Percentiles rank a stretch among this genome's conserved stretches.
Conservation (phyloP, 306 rosid species). For the Cotoneaster glaucophyllus region DNA sequence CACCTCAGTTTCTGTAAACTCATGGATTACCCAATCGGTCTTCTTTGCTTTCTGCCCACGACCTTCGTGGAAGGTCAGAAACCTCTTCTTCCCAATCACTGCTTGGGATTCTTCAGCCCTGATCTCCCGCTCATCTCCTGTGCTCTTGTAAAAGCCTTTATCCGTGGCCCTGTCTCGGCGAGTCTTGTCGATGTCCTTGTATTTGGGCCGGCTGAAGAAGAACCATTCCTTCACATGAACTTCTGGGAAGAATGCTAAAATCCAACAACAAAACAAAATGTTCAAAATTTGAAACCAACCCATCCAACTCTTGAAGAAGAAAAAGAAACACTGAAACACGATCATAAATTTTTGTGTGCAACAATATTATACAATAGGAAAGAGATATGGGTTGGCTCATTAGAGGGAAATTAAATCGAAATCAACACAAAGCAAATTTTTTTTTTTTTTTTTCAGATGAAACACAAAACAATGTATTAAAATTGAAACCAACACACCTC, state of each 20-base stretch:
- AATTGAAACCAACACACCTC: no score
- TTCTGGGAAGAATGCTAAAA: background rate
- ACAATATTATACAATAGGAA: no score
- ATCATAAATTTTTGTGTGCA: background rate
- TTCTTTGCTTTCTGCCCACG: conserved; percentile 16
- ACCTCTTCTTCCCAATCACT: conserved; percentile 55
- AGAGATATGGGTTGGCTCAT: no score
- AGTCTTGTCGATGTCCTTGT: conserved; percentile 26
- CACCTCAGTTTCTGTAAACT: conserved; percentile 25
- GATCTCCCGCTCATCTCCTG: conserved; percentile 40
- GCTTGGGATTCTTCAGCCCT: conserved; percentile 13
- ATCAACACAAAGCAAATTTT: no score
- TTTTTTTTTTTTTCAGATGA: no score
- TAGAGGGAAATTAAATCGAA: no score
- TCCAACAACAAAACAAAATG: no score
- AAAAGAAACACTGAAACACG: background rate
- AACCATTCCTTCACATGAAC: conserved; percentile 37
- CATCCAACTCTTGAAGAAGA: background rate
- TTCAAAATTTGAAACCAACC: background rate
- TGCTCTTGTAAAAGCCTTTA: conserved; percentile 56
- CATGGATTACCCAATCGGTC: conserved; percentile 12
- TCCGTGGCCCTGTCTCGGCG: conserved; percentile 37
- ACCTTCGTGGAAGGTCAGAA: conserved; percentile 42
- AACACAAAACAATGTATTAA: no score
- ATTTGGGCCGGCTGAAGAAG: conserved; percentile 40